Conservation (phyloP, 2,329 filamentous ascomycete species). For the Nothophaeocryptopus gaeumannii region DNA sequence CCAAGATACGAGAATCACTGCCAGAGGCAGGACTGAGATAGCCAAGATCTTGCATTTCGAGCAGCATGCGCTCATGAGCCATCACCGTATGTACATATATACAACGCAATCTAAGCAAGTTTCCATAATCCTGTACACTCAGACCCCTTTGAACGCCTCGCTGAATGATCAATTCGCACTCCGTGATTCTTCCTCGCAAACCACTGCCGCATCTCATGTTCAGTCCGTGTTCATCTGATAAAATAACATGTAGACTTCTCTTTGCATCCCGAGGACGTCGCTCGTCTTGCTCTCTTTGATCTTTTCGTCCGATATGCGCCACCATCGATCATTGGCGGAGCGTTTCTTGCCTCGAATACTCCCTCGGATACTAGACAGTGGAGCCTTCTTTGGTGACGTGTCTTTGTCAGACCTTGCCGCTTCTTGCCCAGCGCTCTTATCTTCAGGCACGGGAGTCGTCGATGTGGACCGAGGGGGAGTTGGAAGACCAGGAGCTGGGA, state of each 20-base stretch:
- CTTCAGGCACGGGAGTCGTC: conserved; percentile 4
- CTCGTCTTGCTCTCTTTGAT: conserved; percentile 89
- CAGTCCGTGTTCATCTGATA: conserved; percentile 70
- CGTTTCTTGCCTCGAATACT: conserved; percentile 45
- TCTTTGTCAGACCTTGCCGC: no score
- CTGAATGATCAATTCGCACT: neutral
- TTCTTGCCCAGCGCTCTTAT: neutral
- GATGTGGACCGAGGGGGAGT: conserved; percentile 17
- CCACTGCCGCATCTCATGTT: no score
- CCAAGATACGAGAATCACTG: no score
- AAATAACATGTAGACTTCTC: conserved; percentile 92
- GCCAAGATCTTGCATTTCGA: no score
- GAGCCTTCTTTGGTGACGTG: neutral
- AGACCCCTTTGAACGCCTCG: neutral
- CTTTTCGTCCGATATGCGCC: conserved; percentile 97
- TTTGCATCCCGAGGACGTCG: conserved; percentile 89
- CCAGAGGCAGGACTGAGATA: no score
- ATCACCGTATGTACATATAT: no score
- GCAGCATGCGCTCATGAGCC: no score
- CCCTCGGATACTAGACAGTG: conserved; percentile 3
- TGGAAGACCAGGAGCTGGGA: conserved; percentile 29
- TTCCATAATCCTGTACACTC: no score
- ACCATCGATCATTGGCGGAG: conserved; percentile 72
- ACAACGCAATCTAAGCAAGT: no score
- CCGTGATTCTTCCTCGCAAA: neutral